Percentiles rank a stretch among this genome's conserved stretches.
These are phyloP conservation scores for Pinguiococcus pyrenoidosus DNA, from an alignment of 108 stramenopile species.

Conservation along the genomic window DNA sequence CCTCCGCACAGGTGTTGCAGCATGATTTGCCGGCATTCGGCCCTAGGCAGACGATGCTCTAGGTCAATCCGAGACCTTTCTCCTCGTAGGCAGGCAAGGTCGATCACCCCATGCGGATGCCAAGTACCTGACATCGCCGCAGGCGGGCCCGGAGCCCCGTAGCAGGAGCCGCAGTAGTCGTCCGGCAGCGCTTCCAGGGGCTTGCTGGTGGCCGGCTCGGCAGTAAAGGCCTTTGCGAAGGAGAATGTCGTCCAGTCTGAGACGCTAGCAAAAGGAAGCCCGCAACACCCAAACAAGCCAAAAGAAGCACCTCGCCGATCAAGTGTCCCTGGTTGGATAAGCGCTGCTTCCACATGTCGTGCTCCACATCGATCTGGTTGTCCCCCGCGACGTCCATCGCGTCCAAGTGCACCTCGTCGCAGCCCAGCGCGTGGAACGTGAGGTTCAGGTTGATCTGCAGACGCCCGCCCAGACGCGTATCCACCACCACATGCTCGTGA, in stretches of 20 bases:
- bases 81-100: no score
- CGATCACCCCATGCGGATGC: neutral
- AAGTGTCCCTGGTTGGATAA: conserved; percentile 3
- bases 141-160: no score
- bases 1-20: conserved; percentile 73
- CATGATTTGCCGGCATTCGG: conserved; percentile 37
- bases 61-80: no score
- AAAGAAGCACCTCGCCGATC: conserved; percentile 7
- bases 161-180: conserved; percentile 92
- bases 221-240: neutral
- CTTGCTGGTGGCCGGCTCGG: neutral
- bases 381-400: conserved; percentile 97
- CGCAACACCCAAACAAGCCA: neutral
- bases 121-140: conserved; percentile 22
- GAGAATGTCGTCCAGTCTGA: neutral
- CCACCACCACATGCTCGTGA: conserved; percentile 19
- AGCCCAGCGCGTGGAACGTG: conserved; percentile 81
- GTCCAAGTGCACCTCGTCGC: conserved; percentile 83
- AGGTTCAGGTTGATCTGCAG: conserved; percentile 84
- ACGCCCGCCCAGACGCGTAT: conserved; percentile 52
- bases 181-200: conserved; percentile 27
- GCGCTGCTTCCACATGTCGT: conserved; percentile 44
- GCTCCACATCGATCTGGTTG: conserved; percentile 76
- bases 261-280: neutral
- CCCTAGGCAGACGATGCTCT: neutral